Conservation (phyloP, 805 yeast genomes). For the Saturnispora quitensis region DNA sequence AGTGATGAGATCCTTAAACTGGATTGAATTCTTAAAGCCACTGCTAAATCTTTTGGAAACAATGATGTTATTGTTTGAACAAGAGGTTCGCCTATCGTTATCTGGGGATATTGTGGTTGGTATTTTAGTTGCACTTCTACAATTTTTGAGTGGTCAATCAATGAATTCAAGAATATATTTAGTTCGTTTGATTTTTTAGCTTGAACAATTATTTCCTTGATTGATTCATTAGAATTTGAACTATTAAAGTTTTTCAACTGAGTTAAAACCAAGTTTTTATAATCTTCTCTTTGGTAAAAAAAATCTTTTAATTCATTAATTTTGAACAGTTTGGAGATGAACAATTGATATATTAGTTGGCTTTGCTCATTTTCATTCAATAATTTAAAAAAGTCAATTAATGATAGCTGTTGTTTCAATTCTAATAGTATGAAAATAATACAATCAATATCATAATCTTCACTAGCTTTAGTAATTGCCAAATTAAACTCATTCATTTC, state of each 20-base stretch:
- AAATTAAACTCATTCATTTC: constrained; percentile 54
- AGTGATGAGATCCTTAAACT: constrained; percentile 50
- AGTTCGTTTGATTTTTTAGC: constrained; percentile 29
- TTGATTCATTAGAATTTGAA: constrained; percentile 19
- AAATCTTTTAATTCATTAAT: constrained; percentile 41
- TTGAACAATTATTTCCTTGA: constrained; percentile 24
- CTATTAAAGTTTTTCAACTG: constrained; percentile 14
- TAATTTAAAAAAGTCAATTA: constrained; percentile 61
- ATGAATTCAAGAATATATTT: constrained; percentile 31
- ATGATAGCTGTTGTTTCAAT: constrained; percentile 44
- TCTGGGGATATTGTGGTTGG: not conserved
- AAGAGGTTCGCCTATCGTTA: constrained; percentile 25
- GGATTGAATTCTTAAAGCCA: constrained; percentile 39
- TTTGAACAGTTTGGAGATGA: not conserved
- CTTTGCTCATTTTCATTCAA: constrained; percentile 31
- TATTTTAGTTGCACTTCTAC: constrained; percentile 36
- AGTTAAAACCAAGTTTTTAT: constrained; percentile 28
- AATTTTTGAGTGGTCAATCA: constrained; percentile 20
- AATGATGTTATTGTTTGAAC: constrained; percentile 40
- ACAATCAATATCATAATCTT: constrained; percentile 51
- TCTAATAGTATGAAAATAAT: constrained; percentile 47
- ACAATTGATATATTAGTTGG: not conserved
- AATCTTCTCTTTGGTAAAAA: constrained; percentile 56
- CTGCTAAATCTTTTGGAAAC: constrained; percentile 38
- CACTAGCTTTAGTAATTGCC: constrained; percentile 61